Base-by-base conservation (phyloP, 805 yeast species). In the Wickerhamomyces bisporus region DNA sequence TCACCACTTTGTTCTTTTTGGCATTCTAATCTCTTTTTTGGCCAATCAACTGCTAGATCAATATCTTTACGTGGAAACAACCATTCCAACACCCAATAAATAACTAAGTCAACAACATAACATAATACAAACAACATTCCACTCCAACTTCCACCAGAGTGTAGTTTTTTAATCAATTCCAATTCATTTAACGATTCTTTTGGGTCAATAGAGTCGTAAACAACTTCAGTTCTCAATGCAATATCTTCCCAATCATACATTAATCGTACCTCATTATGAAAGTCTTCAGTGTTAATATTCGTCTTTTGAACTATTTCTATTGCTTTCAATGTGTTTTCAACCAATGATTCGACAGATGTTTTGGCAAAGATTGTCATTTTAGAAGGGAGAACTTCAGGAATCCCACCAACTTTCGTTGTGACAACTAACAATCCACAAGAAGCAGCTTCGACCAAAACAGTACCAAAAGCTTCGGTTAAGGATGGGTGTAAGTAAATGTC, bases 401-500 rank as follows among this genome's bases (percentile, higher is more conserved):
- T 89, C 5, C 98, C 99, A 11, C 99, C 99, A 0, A 93, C 98
- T 41, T 79, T 78, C 0, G 99, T 93, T 0, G 97, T 88, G 0
- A 93, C 98, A 2, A 93, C 96, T 15, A 86, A 69, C 26, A 93
- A 60, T 0, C 97, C 97, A 66, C 98, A 93, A 1, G 95, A 83
- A 0, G 97, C 98, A 0, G 99, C 99, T 57, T 93, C 99, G 0
- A 93, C 96, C 10, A 93, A 64, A 0, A 87, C 98, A 0, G 98
- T 93, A 3, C 99, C 99, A 62, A 93, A 93, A 0, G 98, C 98
- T 58, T 93, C 99, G 0, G 98, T 93, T 29, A 93, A 68, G 1
- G 96, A 81, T 0, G 98, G 89, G 60, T 93, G 98, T 21, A 93
- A 61, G 57, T 89, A 93, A 10, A 93, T 91, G 52, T 93, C 94